phyloP scores from a whole-genome alignment of 805 yeast species.

The Saccharomycodes ludwigii region DNA sequence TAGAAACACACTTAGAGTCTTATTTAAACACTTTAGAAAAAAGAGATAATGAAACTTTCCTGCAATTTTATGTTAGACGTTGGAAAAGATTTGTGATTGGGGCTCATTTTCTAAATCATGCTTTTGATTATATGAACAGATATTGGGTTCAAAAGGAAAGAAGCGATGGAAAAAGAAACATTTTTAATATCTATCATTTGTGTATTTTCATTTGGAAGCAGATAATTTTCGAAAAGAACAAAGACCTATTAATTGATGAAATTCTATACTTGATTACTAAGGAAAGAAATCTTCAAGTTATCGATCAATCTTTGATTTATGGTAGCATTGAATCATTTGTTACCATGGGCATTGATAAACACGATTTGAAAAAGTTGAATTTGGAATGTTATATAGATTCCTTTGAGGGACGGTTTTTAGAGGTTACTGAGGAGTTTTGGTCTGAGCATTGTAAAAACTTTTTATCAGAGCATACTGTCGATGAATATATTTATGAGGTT shows the following conservation, averaged over 20 bases:
- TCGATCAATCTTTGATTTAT: constrained; percentile 53
- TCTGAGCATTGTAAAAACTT: constrained; percentile 54
- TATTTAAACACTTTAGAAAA: constrained; percentile 43
- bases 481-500: constrained; percentile 82
- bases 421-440: constrained; percentile 36
- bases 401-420: constrained; percentile 70
- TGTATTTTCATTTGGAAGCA: constrained; percentile 83
- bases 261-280: constrained; percentile 62
- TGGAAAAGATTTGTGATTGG: constrained; percentile 90
- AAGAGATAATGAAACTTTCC: constrained; percentile 50
- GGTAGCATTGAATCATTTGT: constrained; percentile 80
- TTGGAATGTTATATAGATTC: constrained; percentile 67
- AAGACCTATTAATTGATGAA: constrained; percentile 48
- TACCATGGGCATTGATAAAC: constrained; percentile 78
- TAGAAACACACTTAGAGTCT: constrained; percentile 50
- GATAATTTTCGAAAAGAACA: constrained; percentile 60
- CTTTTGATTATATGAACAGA: constrained; percentile 89
- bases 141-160: constrained; percentile 97
- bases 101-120: constrained; percentile 82
- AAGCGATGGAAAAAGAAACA: constrained; percentile 80
- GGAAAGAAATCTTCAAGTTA: constrained; percentile 70
- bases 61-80: constrained; percentile 71
- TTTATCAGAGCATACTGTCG: constrained; percentile 64
- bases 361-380: constrained; percentile 77
- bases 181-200: constrained; percentile 83